Base-by-base conservation (phyloP, 2,329 filamentous ascomycete genomes). In the Sclerotinia spermophila region DNA sequence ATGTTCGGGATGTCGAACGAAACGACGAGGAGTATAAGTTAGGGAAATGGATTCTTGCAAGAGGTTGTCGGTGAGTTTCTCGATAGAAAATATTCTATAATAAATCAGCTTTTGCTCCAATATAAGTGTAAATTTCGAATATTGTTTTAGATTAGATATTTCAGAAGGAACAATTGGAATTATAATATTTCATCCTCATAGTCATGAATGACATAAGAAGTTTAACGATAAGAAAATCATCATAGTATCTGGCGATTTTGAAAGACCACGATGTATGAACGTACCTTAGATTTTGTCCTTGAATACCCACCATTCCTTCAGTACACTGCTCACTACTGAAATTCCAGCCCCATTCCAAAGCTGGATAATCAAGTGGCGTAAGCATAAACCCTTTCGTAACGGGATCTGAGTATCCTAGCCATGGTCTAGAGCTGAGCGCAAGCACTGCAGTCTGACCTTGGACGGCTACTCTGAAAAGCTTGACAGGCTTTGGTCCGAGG, bases 161-260 rank as follows among this genome's bases (percentile, higher is more conserved):
- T 97, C 94, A 97, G 94, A 89, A 97, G 93, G 93, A 97, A 97
- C 94, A 97, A 97, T 96, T 97, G 93, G 90, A 86, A 85, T 84
- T 84, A 78, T 82, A 84, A 84, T 82, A 85, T 86, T 89, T 86
- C 88, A 78, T 81, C 80, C 80, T 81, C 81, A 82, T 79, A 66
- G 79, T 78, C 79, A 77, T 73, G 65, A 73, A 72, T 69, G 77
- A 78, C 81, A 75, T 79, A 78, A 74, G 72, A 75, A 74, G 70
- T 78, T 76, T 77, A 78, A 78, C 78, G 81, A 79, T 82, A 81
- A 83, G 82, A 80, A 79, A 79, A 79, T 80, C 80, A 84, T 83
- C 82, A 78, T 77, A 59, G 70, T 75, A 78, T 77, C 73, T 70
- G 35, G 68, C 27, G 51, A 35, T 33, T 40, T 33, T 55, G 5